Base-by-base conservation (phyloP, 78 protist species). In the slime mould (Dictyostelium discoideum) region DNA sequence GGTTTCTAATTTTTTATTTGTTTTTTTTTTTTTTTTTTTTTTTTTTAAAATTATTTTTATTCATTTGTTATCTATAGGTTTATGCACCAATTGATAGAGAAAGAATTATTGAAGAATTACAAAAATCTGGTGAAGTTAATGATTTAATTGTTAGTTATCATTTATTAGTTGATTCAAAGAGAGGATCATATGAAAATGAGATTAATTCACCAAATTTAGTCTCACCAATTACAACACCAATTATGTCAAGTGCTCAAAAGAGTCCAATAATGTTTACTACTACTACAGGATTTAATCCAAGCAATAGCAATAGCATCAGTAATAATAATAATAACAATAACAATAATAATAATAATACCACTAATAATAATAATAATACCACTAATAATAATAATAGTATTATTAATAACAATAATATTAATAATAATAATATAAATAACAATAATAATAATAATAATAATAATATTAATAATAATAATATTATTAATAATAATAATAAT, bases 111-210 rank as follows among this genome's bases (percentile, higher is more conserved):
- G 92, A 84, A 26, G 92, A 85, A 39, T 48, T 86, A 48, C 86
- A 93, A 40, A 93, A 67, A 54, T 50, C 76, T 6, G 95, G 95
- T 5, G 96, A 93, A 3, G 85, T 82, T 3, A 93, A 93, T 8
- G 96, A 93, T 29, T 84, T 42, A 18, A 86, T 93, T 20, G 92
- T 93, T 40, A 37, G 92, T 18, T 93, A 93, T 82, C 96, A 93
- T 76, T 39, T 93, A 44, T 48, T 93, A n/a, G 18, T 26, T 16
- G 96, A 93, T 44, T 37, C 42, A 13, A 93, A 93, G 54, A 93
- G 76, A 54, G 81, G 67, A 3, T 76, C 87, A 24, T 85, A 81
- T 85, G 73, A 86, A 29, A 32, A 77, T 37, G 89, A 92, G 57
- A 39, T 44, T 13, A 29, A 24, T 24, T 63, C 82, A 50, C 85